phyloP scores from a whole-genome alignment of 345 rosid species.

The Hevea brasiliensis region DNA sequence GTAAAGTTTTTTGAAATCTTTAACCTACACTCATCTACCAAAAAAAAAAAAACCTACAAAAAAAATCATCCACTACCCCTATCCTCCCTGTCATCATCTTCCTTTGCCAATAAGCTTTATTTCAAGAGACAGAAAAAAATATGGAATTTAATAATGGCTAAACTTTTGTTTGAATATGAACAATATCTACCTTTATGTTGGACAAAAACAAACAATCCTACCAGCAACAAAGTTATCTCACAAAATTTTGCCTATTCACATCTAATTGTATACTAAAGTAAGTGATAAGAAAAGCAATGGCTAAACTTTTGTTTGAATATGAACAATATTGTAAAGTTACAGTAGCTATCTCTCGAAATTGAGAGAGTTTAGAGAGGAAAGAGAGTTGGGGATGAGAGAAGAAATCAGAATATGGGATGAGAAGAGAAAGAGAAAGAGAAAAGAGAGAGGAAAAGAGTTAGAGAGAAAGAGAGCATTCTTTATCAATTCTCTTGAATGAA shows the following conservation, averaged over 20 bases:
- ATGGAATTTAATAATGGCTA: background rate
- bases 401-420: too few relatives aligned
- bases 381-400: too few relatives aligned
- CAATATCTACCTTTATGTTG: background rate
- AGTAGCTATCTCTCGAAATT: too few relatives aligned
- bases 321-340: too few relatives aligned
- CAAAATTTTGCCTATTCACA: background rate
- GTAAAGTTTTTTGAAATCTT: background rate
- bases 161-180: background rate
- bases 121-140: background rate
- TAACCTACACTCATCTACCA: background rate
- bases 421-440: too few relatives aligned
- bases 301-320: too few relatives aligned
- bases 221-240: background rate
- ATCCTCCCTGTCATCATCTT: background rate
- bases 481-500: too few relatives aligned
- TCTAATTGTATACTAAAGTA: slow-evolving; percentile 13
- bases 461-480: too few relatives aligned
- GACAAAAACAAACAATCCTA: background rate
- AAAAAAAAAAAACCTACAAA: too few relatives aligned
- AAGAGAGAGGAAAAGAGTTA: too few relatives aligned
- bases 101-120: background rate
- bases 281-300: slow-evolving; percentile 18
- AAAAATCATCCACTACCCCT: too few relatives aligned
- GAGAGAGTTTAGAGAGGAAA: too few relatives aligned